phyloP scores from a whole-genome alignment of 805 yeast genomes.

The Groenewaldozyma tartarivorans region DNA sequence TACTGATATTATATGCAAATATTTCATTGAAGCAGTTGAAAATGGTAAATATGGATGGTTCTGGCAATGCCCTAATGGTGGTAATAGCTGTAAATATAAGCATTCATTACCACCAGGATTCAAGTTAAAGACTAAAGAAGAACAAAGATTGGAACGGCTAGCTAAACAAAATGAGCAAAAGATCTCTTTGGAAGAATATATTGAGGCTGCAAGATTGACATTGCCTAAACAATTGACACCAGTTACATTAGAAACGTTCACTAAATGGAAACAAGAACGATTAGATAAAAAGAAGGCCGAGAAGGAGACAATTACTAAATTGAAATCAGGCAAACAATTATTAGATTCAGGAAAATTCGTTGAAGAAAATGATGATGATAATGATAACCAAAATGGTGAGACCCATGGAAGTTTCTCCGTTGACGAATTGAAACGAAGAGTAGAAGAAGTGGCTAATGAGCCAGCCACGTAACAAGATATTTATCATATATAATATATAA shows the following conservation, averaged over 20 bases:
- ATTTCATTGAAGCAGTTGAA: slow-evolving; percentile 93
- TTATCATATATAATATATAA: background rate
- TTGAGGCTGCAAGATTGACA: slow-evolving; percentile 84
- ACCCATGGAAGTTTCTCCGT: slow-evolving; percentile 32
- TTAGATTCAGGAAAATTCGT: slow-evolving; percentile 31
- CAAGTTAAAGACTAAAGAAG: slow-evolving; percentile 93
- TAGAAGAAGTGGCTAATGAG: slow-evolving; percentile 13
- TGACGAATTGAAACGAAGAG: slow-evolving; percentile 27
- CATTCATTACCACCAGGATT: slow-evolving; percentile 97
- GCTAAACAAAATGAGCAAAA: slow-evolving; percentile 79
- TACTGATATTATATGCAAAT: slow-evolving; percentile 90
- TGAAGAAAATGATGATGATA: slow-evolving; percentile 25
- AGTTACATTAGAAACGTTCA: slow-evolving; percentile 71
- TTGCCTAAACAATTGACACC: slow-evolving; percentile 73
- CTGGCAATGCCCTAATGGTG: slow-evolving; percentile 95
- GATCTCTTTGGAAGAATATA: slow-evolving; percentile 90
- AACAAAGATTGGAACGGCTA: slow-evolving; percentile 76
- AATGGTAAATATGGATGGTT: slow-evolving; percentile 98
- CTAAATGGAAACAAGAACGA: slow-evolving; percentile 73
- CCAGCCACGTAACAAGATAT: no score
- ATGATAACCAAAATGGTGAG: slow-evolving; percentile 20
- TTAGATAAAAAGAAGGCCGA: slow-evolving; percentile 25
- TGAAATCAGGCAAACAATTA: slow-evolving; percentile 28
- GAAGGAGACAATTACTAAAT: slow-evolving; percentile 13
- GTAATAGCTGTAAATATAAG: slow-evolving; percentile 83